phyloP scores from a whole-genome alignment of 805 yeast species.

The Cyberlindnera mississippiensis region DNA sequence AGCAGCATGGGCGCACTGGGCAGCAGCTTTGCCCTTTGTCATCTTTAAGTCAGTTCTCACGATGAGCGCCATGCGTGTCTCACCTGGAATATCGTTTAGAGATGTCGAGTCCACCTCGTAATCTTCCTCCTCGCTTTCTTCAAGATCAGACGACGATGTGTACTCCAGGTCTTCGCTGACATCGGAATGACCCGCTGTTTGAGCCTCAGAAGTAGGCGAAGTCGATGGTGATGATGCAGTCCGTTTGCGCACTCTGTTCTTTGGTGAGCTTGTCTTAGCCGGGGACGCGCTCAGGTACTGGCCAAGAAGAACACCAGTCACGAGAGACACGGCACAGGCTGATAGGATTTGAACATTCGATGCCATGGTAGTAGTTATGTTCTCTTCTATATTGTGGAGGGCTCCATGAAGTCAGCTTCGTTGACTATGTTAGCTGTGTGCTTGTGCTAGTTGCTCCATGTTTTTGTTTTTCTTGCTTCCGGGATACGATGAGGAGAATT shows the following conservation, averaged over 20 bases:
- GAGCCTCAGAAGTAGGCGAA: constrained; percentile 14
- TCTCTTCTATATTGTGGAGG: neutral
- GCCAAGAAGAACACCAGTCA: constrained; percentile 35
- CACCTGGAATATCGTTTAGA: constrained; percentile 69
- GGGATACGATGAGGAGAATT: too few species aligned
- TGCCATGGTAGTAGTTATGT: constrained; percentile 11
- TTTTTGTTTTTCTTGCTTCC: too few species aligned
- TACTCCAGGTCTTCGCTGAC: constrained; percentile 30
- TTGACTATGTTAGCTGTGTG: too few species aligned
- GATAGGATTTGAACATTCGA: constrained; percentile 29
- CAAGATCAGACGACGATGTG: constrained; percentile 36
- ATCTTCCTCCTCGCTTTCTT: constrained; percentile 49
- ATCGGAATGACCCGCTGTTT: constrained; percentile 15
- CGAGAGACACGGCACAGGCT: constrained; percentile 35
- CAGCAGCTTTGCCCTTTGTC: constrained; percentile 95
- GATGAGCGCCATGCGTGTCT: constrained; percentile 80
- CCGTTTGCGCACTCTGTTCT: constrained; percentile 1
- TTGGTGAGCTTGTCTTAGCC: constrained; percentile 5
- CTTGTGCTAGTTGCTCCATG: too few species aligned
- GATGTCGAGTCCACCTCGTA: constrained; percentile 56
- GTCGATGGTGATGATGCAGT: constrained; percentile 7
- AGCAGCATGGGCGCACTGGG: constrained; percentile 98
- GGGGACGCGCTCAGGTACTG: constrained; percentile 15
- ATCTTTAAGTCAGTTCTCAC: constrained; percentile 86
- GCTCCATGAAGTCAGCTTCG: too few species aligned